A percentile compares a stretch with the other conserved stretches of the same genome.
Evolutionary conservation across 176 grass and related monocot species (phyloP).

Genomic region (Rhipidocladum racemiflorum): DNA sequence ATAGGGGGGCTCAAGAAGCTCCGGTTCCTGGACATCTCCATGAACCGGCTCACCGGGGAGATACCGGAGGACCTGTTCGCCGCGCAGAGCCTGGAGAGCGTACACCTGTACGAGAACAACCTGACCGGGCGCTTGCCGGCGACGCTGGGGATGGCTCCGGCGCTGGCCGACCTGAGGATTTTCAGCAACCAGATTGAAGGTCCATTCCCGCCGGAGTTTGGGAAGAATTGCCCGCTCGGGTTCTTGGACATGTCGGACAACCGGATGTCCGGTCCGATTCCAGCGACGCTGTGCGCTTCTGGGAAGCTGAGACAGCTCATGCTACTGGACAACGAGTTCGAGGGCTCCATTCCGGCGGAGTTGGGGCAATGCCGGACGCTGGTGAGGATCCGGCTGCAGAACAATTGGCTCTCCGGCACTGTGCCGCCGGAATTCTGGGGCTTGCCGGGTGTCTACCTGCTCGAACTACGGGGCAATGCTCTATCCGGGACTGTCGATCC

Average conservation of each 20-base stretch:
- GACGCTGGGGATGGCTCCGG: constrained; percentile 30
- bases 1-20: constrained; percentile 55
- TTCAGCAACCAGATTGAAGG: constrained; percentile 65
- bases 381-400: constrained; percentile 51
- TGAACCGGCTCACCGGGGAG: constrained; percentile 54
- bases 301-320: constrained; percentile 58
- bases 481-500: constrained; percentile 61
- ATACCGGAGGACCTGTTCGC: constrained; percentile 70
- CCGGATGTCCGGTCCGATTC: constrained; percentile 60
- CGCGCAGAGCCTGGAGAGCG: constrained; percentile 44
- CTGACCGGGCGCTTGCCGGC: constrained; percentile 50
- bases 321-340: constrained; percentile 63
- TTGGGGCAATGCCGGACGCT: constrained; percentile 61
- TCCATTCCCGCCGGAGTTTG: constrained; percentile 56
- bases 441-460: constrained; percentile 49
- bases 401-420: constrained; percentile 55
- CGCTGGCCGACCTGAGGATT: constrained; percentile 56
- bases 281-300: constrained; percentile 46
- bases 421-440: constrained; percentile 66
- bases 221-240: constrained; percentile 51
- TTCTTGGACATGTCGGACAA: constrained; percentile 70
- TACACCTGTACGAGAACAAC: constrained; percentile 71
- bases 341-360: constrained; percentile 52
- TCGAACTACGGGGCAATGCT: constrained; percentile 60
- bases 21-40: constrained; percentile 53